Base-by-base conservation (phyloP, 331 rosid genomes). In the Saraca asoca region DNA sequence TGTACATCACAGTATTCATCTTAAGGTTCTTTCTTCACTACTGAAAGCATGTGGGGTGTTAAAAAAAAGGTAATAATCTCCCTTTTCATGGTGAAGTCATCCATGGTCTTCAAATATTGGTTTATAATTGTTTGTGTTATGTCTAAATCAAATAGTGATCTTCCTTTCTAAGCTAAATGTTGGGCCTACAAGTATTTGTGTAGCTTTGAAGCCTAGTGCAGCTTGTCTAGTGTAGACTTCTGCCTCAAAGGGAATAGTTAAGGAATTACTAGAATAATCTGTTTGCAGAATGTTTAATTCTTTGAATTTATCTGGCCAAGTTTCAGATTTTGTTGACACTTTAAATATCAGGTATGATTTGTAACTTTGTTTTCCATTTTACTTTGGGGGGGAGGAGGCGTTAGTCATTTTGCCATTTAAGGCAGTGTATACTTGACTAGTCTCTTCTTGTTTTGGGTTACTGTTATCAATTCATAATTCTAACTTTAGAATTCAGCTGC, bases 291-390 rank as follows among this genome's bases (percentile, higher is more conserved):
- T 35, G 42, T 31, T 37, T 52, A 59, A 42, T 52, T 60, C 34
- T 59, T 59, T 34, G 3, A 20, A 33, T n/a, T 59, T 60, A 15
- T 46, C 54, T 62, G 65, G 66, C 55, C 62, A 55, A 49, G 43
- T 37, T 46, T 15, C 62, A 62, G 18, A 54, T 19, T 13, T 52
- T 68, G 12, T 62, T 53, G 15, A 62, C 38, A 13, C 31, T 43
- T 48, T 29, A 49, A n/a, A 59, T 60, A 15, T 52, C 69, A 20
- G 57, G 31, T 3, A 3, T 24, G 31, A 24, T 24, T 24, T 24
- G 31, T 24, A 24, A 24, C 3, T 24, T 24, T 1, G 31, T 24
- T 24, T 24, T 24, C 31, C 31, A 24, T 24, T 24, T 24, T 24
- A 24, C 31, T 24, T 3, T 24, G 31, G 31, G 31, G 31, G 31